Conservation (phyloP, 495 filamentous ascomycete genomes). For the Hypoxylon cercidicola region DNA sequence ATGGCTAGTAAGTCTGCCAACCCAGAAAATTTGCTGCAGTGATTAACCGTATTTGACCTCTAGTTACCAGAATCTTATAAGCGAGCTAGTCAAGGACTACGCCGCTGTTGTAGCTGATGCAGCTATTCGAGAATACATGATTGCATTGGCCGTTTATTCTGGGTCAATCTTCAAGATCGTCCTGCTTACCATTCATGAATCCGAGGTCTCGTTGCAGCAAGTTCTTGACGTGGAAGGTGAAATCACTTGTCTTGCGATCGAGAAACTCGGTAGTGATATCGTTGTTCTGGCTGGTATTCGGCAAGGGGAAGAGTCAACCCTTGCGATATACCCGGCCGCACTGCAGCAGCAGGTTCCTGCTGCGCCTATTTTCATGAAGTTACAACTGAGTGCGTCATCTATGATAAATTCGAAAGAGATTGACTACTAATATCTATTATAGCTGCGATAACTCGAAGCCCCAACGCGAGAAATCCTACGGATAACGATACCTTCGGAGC, state of each 20-base stretch:
- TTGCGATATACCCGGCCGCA: slow-evolving; percentile 42
- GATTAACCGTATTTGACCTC: slow-evolving; percentile 9
- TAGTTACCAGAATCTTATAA: slow-evolving; percentile 44
- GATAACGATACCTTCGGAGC: slow-evolving; percentile 35
- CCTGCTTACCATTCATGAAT: slow-evolving; percentile 41
- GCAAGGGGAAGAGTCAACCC: slow-evolving; percentile 34
- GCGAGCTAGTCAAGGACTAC: slow-evolving; percentile 38
- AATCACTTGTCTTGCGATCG: slow-evolving; percentile 52
- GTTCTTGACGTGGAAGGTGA: slow-evolving; percentile 50
- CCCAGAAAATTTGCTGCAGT: slow-evolving; percentile 16
- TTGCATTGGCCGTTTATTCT: slow-evolving; percentile 51
- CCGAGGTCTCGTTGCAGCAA: slow-evolving; percentile 30
- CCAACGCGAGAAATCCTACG: not conserved
- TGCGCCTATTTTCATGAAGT: slow-evolving; percentile 16
- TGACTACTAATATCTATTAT: not conserved
- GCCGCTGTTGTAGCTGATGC: slow-evolving; percentile 48
- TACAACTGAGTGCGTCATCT: slow-evolving; percentile 23
- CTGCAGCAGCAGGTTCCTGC: not conserved
- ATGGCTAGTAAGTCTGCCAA: slow-evolving; percentile 41
- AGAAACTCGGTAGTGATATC: slow-evolving; percentile 16
- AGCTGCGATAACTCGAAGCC: not conserved
- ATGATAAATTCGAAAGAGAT: not conserved
- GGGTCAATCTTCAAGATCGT: slow-evolving; percentile 47
- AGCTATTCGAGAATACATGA: slow-evolving; percentile 38
- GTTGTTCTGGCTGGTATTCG: slow-evolving; percentile 49